Evolutionary conservation across 2,329 filamentous ascomycete species (phyloP).

Genomic region (Dothistroma septosporum): DNA sequence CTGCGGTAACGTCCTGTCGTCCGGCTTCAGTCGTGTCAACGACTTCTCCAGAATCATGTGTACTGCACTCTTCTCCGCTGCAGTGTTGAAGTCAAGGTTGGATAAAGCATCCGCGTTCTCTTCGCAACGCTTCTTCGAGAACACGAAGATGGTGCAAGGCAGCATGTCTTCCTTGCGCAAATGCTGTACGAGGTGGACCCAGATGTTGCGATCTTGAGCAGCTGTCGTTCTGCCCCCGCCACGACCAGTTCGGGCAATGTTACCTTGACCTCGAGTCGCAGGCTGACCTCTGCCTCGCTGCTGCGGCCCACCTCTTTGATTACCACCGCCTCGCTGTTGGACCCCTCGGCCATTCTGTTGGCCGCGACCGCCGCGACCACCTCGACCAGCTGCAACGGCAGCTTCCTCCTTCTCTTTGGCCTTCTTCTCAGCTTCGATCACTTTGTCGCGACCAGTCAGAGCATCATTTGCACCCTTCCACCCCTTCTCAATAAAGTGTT

Average conservation of each 20-base stretch:
- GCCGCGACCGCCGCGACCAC: constrained; percentile 50
- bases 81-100: constrained; percentile 92
- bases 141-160: constrained; percentile 95
- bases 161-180: constrained; percentile 81
- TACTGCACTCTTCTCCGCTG: constrained; percentile 89
- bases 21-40: constrained; percentile 81
- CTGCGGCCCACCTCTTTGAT: constrained; percentile 45
- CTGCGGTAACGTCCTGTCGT: constrained; percentile 86
- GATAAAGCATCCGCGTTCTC: constrained; percentile 93
- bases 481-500: constrained; percentile 83
- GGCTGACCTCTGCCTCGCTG: constrained; percentile 55
- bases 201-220: constrained; percentile 91
- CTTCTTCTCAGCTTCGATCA: constrained; percentile 51
- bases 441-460: constrained; percentile 76
- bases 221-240: constrained; percentile 82
- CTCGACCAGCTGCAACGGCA: constrained; percentile 49
- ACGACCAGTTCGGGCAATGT: constrained; percentile 84
- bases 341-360: constrained; percentile 53
- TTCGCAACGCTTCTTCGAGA: constrained; percentile 96
- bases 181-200: constrained; percentile 92
- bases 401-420: constrained; percentile 44
- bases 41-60: constrained; percentile 98
- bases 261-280: constrained; percentile 61
- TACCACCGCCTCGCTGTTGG: constrained; percentile 43
- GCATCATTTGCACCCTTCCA: constrained; percentile 91